A percentile compares a stretch with the other conserved stretches of the same genome.
These are phyloP conservation scores for Patellifolia procumbens DNA, from an alignment of 179 eudicot genomes.

Conservation along the genomic window DNA sequence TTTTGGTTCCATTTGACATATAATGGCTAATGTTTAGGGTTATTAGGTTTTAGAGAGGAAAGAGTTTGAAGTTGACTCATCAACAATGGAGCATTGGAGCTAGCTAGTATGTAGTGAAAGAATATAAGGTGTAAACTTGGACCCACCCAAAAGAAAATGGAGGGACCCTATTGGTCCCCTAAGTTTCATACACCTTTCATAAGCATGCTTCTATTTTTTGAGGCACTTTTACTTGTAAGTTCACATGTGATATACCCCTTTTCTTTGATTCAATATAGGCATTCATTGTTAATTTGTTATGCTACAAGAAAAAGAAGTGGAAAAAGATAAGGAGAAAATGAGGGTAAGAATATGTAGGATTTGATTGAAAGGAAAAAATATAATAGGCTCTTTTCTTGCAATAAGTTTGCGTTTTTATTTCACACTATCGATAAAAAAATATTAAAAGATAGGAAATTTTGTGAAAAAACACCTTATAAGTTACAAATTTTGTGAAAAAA, in stretches of 20 bases:
- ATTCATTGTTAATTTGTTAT: background rate
- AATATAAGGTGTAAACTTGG: background rate
- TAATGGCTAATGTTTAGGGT: slow-evolving; percentile 29
- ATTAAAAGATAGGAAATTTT: too few species aligned
- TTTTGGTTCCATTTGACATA: slow-evolving; percentile 26
- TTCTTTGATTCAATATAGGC: slow-evolving; percentile 21
- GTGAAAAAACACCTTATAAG: too few species aligned
- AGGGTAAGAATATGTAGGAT: background rate
- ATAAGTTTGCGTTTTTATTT: background rate
- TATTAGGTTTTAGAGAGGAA: background rate
- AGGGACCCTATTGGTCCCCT: slow-evolving; percentile 36
- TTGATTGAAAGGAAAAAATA: background rate
- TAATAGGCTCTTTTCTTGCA: background rate
- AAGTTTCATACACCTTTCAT: slow-evolving; percentile 32
- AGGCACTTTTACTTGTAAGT: slow-evolving; percentile 37
- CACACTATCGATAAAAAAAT: too few species aligned
- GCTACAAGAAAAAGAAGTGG: background rate
- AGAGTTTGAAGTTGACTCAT: slow-evolving; percentile 19
- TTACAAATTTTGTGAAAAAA: too few species aligned
- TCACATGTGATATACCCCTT: slow-evolving; percentile 30
- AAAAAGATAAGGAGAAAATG: background rate
- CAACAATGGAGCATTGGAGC: slow-evolving; percentile 19
- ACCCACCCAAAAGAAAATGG: background rate
- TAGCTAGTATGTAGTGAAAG: background rate
- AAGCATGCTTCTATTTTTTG: slow-evolving; percentile 39